Evolutionary conservation across 192 early-diverging fungal genomes (phyloP), one percentile per base, ranked within the genome.

Genomic region (Entrophospora sp.): DNA sequence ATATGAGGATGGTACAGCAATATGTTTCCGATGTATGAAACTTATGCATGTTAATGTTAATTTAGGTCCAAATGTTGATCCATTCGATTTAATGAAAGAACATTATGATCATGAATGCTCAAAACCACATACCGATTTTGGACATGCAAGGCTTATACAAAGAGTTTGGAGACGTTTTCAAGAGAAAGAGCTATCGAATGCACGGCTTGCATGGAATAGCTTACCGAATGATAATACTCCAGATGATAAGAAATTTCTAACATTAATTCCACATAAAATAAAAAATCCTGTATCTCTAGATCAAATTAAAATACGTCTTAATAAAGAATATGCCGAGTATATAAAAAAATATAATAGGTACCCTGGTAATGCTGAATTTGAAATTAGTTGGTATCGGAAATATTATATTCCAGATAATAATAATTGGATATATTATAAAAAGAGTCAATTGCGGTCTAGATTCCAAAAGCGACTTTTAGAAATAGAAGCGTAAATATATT

Each of bases 21-120:
- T 51, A 51, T 51, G 48, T 51, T 51, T 51, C 24, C 12, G 48
- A 51, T 51, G 48, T 51, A 51, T 51, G 48, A 8, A 51, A 51
- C 48, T 51, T 51, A 51, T 51, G 48, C 48, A 22, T 51, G 48
- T 51, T 51, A 51, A 51, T 51, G 48, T 51, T n/a, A 51, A 51
- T 51, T 51, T 51, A 22, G 48, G 48, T n/a, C 48, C 48, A 51
- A 22, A 51, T 5, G 48, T 25, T 10, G 9, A n/a, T 51, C 48
- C 20, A 51, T 51, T 22, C 48, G 48, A 51, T 51, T 51, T 51
- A 51, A 51, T 51, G 20, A 22, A 51, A 51, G 20, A 51, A n/a
- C 48, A 51, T 51, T 51, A 22, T 8, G 18, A 51, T 8, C 6
- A 8, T 51, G 48, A 51, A 22, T 51, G 48, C 20, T 51, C 48